A percentile compares a stretch with the other conserved stretches of the same genome.
These are phyloP conservation scores for Gnaphalium uliginosum DNA, from an alignment of 129 eudicot species.

Conservation along the genomic window DNA sequence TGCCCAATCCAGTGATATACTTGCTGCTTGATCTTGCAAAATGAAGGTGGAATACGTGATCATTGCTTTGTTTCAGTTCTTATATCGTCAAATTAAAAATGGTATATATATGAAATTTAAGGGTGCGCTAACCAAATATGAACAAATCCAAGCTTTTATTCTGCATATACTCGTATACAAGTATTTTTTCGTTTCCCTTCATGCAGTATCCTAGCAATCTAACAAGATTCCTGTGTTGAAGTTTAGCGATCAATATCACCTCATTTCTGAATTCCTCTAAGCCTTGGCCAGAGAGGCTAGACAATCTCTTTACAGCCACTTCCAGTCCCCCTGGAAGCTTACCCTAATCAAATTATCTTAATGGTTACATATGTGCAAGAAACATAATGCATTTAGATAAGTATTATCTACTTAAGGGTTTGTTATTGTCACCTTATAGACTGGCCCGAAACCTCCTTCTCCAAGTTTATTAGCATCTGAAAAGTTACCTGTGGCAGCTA, in stretches of 20 bases:
- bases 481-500: slow-evolving; percentile 43
- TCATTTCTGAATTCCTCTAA: slow-evolving; percentile 48
- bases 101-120: too few species aligned
- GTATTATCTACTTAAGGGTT: background rate
- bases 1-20: slow-evolving; percentile 29
- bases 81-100: too few species aligned
- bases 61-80: too few species aligned
- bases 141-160: slow-evolving; percentile 50
- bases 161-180: slow-evolving; percentile 51
- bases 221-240: slow-evolving; percentile 57
- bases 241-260: slow-evolving; percentile 46
- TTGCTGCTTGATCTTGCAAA: slow-evolving; percentile 27
- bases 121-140: slow-evolving; percentile 58
- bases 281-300: slow-evolving; percentile 42
- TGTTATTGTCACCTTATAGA: slow-evolving; percentile 39
- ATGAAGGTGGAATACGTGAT: background rate
- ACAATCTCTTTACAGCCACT: slow-evolving; percentile 53
- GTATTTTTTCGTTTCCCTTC: slow-evolving; percentile 43
- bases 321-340: slow-evolving; percentile 35
- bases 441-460: slow-evolving; percentile 58
- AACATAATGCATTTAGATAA: too few species aligned
- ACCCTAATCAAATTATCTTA: slow-evolving; percentile 27
- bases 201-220: slow-evolving; percentile 53
- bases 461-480: slow-evolving; percentile 47
- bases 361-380: too few species aligned